A percentile compares a stretch with the other conserved stretches of the same genome.
Evolutionary conservation across 2,329 filamentous ascomycete genomes (phyloP).

Genomic region (Epicoccum nigrum): DNA sequence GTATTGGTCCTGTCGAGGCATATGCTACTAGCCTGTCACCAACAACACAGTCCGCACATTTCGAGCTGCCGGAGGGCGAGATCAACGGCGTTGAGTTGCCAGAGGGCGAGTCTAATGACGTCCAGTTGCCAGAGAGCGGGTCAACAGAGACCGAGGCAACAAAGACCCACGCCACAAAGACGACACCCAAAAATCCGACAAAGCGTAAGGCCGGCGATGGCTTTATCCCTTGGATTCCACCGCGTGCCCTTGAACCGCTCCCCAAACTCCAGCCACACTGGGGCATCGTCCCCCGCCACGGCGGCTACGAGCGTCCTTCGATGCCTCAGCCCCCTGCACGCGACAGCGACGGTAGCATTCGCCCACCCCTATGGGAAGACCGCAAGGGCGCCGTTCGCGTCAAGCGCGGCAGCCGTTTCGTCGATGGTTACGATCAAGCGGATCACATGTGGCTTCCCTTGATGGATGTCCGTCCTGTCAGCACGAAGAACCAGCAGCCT

Average conservation of each 20-base stretch:
- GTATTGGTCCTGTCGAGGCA: too few species aligned
- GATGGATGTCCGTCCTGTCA: constrained; percentile 38
- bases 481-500: constrained; percentile 19
- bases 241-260: background rate
- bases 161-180: too few species aligned
- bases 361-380: constrained; percentile 37
- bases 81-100: too few species aligned
- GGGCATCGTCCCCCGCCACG: constrained; percentile 29
- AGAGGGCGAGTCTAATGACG: too few species aligned
- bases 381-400: constrained; percentile 26
- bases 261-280: constrained; percentile 7
- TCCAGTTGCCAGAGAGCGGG: background rate
- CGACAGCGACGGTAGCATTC: constrained; percentile 22
- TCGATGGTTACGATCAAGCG: constrained; percentile 5
- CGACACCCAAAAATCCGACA: too few species aligned
- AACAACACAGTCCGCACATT: too few species aligned
- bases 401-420: constrained; percentile 21
- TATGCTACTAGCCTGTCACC: too few species aligned
- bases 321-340: constrained; percentile 16
- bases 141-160: background rate
- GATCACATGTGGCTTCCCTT: constrained; percentile 13
- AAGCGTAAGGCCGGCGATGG: constrained; percentile 4
- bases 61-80: too few species aligned
- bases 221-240: background rate
- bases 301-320: constrained; percentile 18